These are phyloP conservation scores for Tylopilus subfusipes DNA, from an alignment of 768 basidiomycete genomes.

Conservation along the genomic window DNA sequence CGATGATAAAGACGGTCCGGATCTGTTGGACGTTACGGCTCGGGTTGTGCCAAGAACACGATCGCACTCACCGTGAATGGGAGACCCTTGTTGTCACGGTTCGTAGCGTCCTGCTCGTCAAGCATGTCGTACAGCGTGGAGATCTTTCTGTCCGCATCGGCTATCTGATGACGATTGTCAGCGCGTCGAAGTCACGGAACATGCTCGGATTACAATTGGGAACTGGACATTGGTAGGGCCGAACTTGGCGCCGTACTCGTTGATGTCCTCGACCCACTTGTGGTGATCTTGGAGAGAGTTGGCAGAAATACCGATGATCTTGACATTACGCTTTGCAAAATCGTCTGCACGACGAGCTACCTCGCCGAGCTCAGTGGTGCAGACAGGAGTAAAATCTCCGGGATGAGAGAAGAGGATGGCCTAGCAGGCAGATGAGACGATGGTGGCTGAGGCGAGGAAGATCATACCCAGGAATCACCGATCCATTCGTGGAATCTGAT, in stretches of 20 bases:
- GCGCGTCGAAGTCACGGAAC: neutral
- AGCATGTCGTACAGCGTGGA: slow-evolving; percentile 93
- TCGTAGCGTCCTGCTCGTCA: slow-evolving; percentile 92
- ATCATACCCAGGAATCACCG: slow-evolving; percentile 76
- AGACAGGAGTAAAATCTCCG: slow-evolving; percentile 89
- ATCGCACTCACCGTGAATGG: slow-evolving; percentile 74
- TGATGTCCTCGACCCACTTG: slow-evolving; percentile 87
- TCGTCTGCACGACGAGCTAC: slow-evolving; percentile 84
- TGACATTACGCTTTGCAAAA: slow-evolving; percentile 84
- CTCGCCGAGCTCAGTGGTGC: slow-evolving; percentile 97
- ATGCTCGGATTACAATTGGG: slow-evolving; percentile 65
- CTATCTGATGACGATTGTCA: slow-evolving; percentile 57
- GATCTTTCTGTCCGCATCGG: slow-evolving; percentile 83
- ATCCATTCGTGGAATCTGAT: slow-evolving; percentile 96
- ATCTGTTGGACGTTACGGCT: slow-evolving; percentile 45
- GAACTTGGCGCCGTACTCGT: slow-evolving; percentile 66
- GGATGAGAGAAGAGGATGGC: slow-evolving; percentile 93
- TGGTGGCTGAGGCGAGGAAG: neutral
- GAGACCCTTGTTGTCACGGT: slow-evolving; percentile 78
- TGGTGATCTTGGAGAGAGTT: slow-evolving; percentile 84
- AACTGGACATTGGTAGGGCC: slow-evolving; percentile 77
- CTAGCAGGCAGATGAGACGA: slow-evolving; percentile 35
- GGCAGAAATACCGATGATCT: slow-evolving; percentile 91
- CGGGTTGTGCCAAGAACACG: neutral
- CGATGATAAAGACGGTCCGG: slow-evolving; percentile 95